phyloP scores from a whole-genome alignment of 2,329 filamentous ascomycete genomes.

The Thielaviopsis punctulata region DNA sequence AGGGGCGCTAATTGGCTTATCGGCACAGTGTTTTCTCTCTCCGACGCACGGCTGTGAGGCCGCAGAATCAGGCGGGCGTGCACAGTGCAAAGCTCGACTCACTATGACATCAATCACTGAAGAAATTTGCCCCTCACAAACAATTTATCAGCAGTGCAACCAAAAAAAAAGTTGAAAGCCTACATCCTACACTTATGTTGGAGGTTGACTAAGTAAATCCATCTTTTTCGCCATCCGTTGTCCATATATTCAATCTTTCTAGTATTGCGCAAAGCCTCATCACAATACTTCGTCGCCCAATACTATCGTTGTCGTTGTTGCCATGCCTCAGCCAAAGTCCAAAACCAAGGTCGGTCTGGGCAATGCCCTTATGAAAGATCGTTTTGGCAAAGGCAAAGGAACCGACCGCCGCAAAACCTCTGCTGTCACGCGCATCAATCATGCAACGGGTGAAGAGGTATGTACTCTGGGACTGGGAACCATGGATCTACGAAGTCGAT shows the following conservation, averaged over 20 bases:
- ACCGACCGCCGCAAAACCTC: conserved; percentile 55
- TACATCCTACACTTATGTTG: background rate
- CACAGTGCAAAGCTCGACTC: conserved; percentile 10
- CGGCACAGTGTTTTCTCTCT: conserved; percentile 1
- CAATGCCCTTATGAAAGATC: conserved; percentile 96
- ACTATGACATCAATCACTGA: conserved; percentile 11
- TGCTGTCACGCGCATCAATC: conserved; percentile 49
- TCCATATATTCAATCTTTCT: background rate
- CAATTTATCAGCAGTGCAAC: conserved; percentile 9
- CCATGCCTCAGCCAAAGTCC: conserved; percentile 60
- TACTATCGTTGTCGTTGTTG: conserved; percentile 16
- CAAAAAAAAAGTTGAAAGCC: conserved; percentile 1
- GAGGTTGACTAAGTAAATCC: background rate
- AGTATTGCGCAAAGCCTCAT: background rate
- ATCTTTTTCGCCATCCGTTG: background rate
- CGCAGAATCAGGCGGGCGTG: background rate
- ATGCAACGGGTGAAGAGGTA: conserved; percentile 62
- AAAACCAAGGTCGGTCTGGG: conserved; percentile 91
- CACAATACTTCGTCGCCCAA: background rate
- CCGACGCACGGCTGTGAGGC: background rate
- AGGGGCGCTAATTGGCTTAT: conserved; percentile 10
- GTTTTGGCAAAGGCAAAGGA: conserved; percentile 87
- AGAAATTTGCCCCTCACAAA: conserved; percentile 11
- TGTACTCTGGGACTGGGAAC: too few species aligned
- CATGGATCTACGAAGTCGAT: background rate